Percentiles rank a stretch among this genome's conserved stretches.
phyloP scores from a whole-genome alignment of 345 rosid species.

The Reutealis trisperma region DNA sequence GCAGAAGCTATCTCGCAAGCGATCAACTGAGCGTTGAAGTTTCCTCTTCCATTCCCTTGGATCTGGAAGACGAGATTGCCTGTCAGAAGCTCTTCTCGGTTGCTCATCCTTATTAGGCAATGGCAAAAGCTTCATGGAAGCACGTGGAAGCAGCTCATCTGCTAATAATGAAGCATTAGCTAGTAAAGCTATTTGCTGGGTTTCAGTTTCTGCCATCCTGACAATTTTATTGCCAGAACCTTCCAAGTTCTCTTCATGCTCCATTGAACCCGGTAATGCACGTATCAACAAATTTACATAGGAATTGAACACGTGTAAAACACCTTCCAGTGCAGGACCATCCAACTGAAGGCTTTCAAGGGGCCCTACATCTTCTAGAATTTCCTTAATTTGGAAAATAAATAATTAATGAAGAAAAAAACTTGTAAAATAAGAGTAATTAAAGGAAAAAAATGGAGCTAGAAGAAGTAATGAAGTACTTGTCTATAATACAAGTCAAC shows the following conservation, averaged over 20 bases:
- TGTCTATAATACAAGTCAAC: neutral
- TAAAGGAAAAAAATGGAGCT: neutral
- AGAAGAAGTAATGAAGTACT: neutral
- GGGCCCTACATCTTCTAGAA: constrained; percentile 78
- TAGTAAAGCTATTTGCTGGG: constrained; percentile 79
- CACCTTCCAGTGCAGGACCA: constrained; percentile 77
- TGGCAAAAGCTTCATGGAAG: constrained; percentile 71
- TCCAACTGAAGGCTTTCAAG: constrained; percentile 75
- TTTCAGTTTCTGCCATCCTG: constrained; percentile 72
- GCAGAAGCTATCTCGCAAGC: constrained; percentile 86
- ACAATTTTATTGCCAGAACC: constrained; percentile 60
- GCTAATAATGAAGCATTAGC: constrained; percentile 84
- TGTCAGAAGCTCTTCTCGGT: constrained; percentile 58
- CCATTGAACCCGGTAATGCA: constrained; percentile 76
- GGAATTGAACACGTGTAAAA: constrained; percentile 61
- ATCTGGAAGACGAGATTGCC: constrained; percentile 69
- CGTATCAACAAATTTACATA: constrained; percentile 73
- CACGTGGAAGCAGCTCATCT: constrained; percentile 83
- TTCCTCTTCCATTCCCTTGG: constrained; percentile 85
- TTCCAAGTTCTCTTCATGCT: constrained; percentile 64
- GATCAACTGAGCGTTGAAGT: constrained; percentile 77
- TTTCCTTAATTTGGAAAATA: constrained; percentile 46
- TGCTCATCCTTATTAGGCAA: constrained; percentile 43
- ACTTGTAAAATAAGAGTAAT: neutral
- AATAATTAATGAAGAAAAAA: neutral